Evolutionary conservation across 169 alveolate species (phyloP).

Genomic region (Plasmodium inui): DNA sequence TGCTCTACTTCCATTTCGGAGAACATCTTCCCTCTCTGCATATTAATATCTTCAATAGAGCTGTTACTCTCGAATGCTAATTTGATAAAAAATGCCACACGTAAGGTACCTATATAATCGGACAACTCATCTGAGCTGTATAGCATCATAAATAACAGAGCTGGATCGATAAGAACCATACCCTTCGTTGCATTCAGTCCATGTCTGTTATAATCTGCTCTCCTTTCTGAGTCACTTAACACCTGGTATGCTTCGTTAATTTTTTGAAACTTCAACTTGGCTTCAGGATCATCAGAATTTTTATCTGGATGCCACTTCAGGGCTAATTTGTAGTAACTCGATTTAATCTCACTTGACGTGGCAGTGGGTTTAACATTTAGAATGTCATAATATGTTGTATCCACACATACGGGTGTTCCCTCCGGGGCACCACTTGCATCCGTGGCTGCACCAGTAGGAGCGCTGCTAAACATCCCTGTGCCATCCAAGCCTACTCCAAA

Average conservation of each 20-base stretch:
- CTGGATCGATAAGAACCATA: constrained; percentile 76
- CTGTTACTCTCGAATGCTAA: constrained; percentile 4
- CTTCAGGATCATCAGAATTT: constrained; percentile 83
- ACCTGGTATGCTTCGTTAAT: constrained; percentile 85
- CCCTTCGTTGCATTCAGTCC: constrained; percentile 76
- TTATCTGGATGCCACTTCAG: constrained; percentile 95
- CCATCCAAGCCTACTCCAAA: not conserved
- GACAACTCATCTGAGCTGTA: constrained; percentile 81
- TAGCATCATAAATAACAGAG: constrained; percentile 81
- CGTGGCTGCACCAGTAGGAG: not conserved
- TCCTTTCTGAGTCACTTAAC: constrained; percentile 74
- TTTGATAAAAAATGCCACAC: constrained; percentile 72
- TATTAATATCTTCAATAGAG: constrained; percentile 41
- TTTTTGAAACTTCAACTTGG: constrained; percentile 82
- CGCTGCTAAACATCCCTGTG: not conserved
- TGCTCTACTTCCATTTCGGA: constrained; percentile 79
- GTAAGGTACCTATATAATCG: constrained; percentile 81
- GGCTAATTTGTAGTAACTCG: constrained; percentile 93
- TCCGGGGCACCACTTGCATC: not conserved
- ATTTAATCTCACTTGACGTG: constrained; percentile 89
- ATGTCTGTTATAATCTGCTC: constrained; percentile 77
- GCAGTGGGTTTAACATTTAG: constrained; percentile 83
- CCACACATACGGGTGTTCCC: constrained; percentile 41
- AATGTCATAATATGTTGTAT: constrained; percentile 78
- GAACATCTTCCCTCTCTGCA: not conserved